Evolutionary conservation across 768 basidiomycete species (phyloP).

Genomic region (Guyanaporus albipodus): DNA sequence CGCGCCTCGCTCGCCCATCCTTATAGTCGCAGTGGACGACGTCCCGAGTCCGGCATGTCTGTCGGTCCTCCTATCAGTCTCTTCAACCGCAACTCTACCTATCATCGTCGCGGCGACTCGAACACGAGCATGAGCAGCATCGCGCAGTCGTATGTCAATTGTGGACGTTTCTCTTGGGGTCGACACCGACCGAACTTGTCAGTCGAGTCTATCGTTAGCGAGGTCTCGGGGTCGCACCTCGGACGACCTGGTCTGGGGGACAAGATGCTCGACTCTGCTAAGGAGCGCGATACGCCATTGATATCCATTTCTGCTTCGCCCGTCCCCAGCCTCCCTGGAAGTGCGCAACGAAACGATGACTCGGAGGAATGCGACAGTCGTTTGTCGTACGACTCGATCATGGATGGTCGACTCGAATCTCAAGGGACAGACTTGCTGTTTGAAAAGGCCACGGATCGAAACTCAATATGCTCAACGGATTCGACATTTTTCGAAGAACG

Average conservation of each 20-base stretch:
- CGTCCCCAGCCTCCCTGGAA: conserved; percentile 36
- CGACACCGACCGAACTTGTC: conserved; percentile 55
- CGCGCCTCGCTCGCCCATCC: conserved; percentile 29
- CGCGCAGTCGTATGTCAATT: conserved; percentile 52
- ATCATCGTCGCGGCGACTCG: conserved; percentile 56
- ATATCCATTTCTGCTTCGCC: conserved; percentile 66
- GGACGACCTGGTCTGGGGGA: conserved; percentile 76
- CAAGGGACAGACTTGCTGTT: conserved; percentile 51
- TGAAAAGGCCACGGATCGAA: conserved; percentile 55
- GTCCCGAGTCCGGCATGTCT: conserved; percentile 61
- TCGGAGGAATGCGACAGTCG: conserved; percentile 29
- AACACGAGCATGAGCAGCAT: conserved; percentile 54
- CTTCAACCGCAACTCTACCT: conserved; percentile 62
- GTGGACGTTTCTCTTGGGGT: conserved; percentile 57
- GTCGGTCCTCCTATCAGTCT: conserved; percentile 65
- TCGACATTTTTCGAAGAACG: conserved; percentile 58
- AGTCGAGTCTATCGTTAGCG: conserved; percentile 62
- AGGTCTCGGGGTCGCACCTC: conserved; percentile 53
- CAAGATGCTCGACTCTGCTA: conserved; percentile 76
- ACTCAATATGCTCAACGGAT: conserved; percentile 47
- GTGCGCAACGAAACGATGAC: conserved; percentile 5
- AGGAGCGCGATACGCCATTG: conserved; percentile 51
- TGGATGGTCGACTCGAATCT: conserved; percentile 46
- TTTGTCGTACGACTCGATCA: conserved; percentile 61
- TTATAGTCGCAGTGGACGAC: conserved; percentile 48